Conservation (phyloP, 164 flowering plant genomes). For the Berberis thunbergii region DNA sequence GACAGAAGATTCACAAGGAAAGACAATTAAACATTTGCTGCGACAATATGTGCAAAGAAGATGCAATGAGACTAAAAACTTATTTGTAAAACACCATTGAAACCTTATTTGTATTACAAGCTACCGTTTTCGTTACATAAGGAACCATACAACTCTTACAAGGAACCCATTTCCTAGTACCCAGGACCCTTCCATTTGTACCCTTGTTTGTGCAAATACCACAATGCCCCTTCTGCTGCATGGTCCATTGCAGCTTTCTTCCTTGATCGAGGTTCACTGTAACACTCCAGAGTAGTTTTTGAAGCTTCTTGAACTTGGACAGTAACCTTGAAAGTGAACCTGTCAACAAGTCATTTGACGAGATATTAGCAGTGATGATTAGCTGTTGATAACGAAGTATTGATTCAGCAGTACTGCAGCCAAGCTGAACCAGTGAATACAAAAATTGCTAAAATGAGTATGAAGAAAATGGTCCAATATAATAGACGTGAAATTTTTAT, state of each 20-base stretch:
- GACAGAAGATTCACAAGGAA: too few relatives aligned
- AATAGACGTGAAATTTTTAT: too few relatives aligned
- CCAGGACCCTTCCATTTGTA: conserved; percentile 2
- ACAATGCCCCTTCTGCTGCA: conserved; percentile 79
- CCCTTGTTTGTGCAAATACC: conserved; percentile 46
- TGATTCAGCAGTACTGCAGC: neutral
- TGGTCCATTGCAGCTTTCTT: conserved; percentile 76
- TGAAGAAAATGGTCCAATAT: neutral
- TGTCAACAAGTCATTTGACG: conserved; percentile 12
- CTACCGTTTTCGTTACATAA: too few relatives aligned
- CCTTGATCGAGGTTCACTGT: conserved; percentile 32
- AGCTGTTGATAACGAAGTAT: too few relatives aligned
- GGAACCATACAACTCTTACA: too few relatives aligned
- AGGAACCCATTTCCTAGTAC: too few relatives aligned
- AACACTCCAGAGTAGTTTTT: conserved; percentile 38
- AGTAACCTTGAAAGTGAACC: conserved; percentile 62
- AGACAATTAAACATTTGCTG: too few relatives aligned
- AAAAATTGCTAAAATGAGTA: neutral
- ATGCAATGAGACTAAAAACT: too few relatives aligned
- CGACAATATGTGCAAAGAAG: too few relatives aligned
- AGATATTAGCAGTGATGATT: too few relatives aligned
- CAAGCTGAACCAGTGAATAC: neutral
- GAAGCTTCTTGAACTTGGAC: conserved; percentile 39
- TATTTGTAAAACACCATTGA: too few relatives aligned
- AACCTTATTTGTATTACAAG: too few relatives aligned